Percentiles rank a stretch among this genome's conserved stretches.
Evolutionary conservation across 106 monocot genomes (phyloP).

Genomic region (Phalaenopsis equestris): DNA sequence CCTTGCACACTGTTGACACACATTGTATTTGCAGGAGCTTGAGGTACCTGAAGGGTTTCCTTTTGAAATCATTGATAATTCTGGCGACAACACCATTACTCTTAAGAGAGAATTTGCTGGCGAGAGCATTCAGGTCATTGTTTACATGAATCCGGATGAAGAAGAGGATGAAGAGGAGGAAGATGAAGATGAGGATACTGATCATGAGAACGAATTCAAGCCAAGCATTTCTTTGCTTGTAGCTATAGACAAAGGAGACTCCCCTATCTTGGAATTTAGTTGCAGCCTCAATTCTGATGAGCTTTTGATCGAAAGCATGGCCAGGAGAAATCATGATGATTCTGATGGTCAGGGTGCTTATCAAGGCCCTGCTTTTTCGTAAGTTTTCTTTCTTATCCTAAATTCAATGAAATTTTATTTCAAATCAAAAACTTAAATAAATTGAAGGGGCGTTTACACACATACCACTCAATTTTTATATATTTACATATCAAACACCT

Average conservation of each 20-base stretch:
- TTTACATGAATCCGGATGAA: conserved; percentile 34
- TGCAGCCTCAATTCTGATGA: conserved; percentile 52
- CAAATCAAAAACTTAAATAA: too few species aligned
- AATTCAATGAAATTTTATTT: neutral
- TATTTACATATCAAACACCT: too few species aligned
- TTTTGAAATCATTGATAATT: conserved; percentile 73
- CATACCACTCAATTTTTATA: too few species aligned
- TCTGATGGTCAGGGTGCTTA: conserved; percentile 43
- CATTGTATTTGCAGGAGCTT: conserved; percentile 24
- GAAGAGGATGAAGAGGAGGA: conserved; percentile 18
- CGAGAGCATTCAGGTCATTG: conserved; percentile 59
- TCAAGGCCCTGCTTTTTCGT: conserved; percentile 72
- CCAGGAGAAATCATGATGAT: conserved; percentile 29
- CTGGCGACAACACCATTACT: conserved; percentile 66
- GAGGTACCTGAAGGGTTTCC: conserved; percentile 52
- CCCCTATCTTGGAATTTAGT: conserved; percentile 45
- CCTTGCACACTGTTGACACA: neutral
- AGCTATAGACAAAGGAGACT: conserved; percentile 58
- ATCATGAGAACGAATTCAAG: conserved; percentile 12
- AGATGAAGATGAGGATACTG: conserved; percentile 29
- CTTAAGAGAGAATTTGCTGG: conserved; percentile 48
- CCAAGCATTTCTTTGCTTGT: conserved; percentile 52
- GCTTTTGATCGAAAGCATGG: conserved; percentile 57
- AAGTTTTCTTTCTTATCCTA: conserved; percentile 9
- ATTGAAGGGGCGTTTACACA: too few species aligned